Conservation (phyloP, 208 protist genomes). For the Trichomonas vaginalis region DNA sequence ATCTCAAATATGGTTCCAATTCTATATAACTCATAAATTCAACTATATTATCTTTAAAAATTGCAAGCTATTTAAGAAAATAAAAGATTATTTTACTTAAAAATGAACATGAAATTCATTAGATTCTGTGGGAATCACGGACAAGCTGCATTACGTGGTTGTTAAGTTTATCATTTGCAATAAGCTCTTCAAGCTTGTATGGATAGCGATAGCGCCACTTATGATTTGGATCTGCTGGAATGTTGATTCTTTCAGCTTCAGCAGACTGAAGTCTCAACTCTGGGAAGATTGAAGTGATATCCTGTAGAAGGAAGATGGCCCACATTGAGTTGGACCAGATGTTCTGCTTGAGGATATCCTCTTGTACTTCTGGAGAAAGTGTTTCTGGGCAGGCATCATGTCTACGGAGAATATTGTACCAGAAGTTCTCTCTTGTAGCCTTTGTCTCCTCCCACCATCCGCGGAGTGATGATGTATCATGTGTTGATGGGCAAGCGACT, state of each 20-base stretch:
- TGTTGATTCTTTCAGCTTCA: background rate
- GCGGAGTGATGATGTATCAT: background rate
- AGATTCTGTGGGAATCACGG: background rate
- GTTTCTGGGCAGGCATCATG: background rate
- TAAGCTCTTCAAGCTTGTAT: background rate
- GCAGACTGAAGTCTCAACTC: background rate
- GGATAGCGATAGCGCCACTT: background rate
- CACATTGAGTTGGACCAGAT: background rate
- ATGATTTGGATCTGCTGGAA: background rate
- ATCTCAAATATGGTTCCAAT: too few relatives aligned
- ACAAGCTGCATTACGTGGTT: background rate
- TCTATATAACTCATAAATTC: too few relatives aligned
- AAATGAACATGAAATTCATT: too few relatives aligned
- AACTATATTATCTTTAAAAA: too few relatives aligned
- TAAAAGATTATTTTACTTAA: too few relatives aligned
- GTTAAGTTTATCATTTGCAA: background rate
- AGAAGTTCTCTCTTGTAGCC: background rate
- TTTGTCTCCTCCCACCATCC: background rate
- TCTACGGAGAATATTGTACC: background rate
- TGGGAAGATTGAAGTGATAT: background rate
- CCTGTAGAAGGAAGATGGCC: background rate
- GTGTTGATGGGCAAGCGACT: background rate
- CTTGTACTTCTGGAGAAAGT: background rate
- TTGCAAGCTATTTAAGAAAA: too few relatives aligned
- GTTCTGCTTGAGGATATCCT: background rate